Evolutionary conservation across 345 rosid species (phyloP).

Genomic region (Citrus mangshanensis): DNA sequence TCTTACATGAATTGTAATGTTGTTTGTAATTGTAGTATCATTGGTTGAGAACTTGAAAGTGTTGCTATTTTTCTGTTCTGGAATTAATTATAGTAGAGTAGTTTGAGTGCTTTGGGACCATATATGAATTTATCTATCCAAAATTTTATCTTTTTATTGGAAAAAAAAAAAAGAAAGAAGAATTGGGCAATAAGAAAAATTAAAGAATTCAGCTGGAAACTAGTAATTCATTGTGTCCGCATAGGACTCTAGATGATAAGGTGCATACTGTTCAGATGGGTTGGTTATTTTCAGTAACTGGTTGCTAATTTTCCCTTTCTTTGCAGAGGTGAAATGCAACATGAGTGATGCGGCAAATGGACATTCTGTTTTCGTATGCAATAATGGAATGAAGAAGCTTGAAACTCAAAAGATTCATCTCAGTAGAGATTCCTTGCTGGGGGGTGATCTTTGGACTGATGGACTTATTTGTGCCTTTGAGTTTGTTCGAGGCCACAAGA

Average conservation of each 20-base stretch:
- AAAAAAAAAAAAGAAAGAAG: no score
- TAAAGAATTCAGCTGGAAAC: not conserved
- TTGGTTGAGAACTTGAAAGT: not conserved
- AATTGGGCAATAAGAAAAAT: not conserved
- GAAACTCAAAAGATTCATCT: constrained; percentile 15
- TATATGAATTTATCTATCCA: not conserved
- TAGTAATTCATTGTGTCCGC: not conserved
- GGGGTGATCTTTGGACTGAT: constrained; percentile 46
- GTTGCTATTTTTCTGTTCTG: not conserved
- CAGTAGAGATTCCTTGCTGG: constrained; percentile 16
- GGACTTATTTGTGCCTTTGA: constrained; percentile 67
- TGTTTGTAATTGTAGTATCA: not conserved
- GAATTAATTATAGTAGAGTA: not conserved
- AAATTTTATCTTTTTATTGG: not conserved
- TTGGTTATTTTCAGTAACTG: not conserved
- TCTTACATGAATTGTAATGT: not conserved
- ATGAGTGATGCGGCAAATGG: constrained; percentile 4
- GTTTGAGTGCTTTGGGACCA: not conserved
- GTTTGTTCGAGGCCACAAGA: constrained; percentile 30
- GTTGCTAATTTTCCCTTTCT: constrained; percentile 2
- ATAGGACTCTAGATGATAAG: not conserved
- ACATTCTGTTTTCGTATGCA: not conserved
- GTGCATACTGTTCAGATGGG: not conserved
- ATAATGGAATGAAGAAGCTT: constrained; percentile 15
- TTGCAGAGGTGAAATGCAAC: constrained; percentile 12